Conservation (phyloP, 106 monocot genomes). For the Dendrobium catenatum region DNA sequence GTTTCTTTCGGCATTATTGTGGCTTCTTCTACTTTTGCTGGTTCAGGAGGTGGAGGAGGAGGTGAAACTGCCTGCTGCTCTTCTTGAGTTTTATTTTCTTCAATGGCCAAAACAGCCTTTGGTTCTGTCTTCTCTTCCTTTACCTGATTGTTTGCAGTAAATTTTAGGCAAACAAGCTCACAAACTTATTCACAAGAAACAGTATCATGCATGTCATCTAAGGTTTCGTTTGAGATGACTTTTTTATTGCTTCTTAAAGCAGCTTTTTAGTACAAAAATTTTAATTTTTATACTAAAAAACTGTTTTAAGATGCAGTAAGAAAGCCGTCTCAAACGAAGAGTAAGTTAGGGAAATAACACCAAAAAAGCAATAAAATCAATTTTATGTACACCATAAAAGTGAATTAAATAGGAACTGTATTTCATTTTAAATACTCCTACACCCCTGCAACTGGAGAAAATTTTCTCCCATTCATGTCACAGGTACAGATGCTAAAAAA, state of each 20-base stretch:
- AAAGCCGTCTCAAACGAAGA: no score
- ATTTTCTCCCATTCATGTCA: not conserved
- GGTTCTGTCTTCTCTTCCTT: constrained; percentile 10
- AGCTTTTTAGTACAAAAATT: no score
- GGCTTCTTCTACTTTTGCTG: not conserved
- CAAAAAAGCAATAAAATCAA: no score
- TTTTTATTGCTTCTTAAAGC: no score
- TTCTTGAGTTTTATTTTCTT: constrained; percentile 22
- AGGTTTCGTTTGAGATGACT: no score
- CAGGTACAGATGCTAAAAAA: not conserved
- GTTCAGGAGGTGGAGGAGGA: constrained; percentile 10
- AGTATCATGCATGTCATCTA: not conserved
- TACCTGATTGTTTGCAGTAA: constrained; percentile 15
- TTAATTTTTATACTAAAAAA: no score
- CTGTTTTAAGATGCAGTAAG: no score
- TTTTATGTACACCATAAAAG: not conserved
- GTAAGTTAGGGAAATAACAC: not conserved
- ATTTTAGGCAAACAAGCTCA: no score
- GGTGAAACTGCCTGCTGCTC: not conserved
- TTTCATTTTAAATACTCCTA: no score
- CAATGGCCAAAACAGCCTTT: constrained; percentile 26
- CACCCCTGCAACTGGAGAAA: no score
- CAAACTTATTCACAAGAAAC: no score
- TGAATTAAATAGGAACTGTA: not conserved
- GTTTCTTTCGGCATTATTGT: not conserved